Evolutionary conservation across 495 filamentous ascomycete species (phyloP).

Genomic region (Talaromyces wortmannii): DNA sequence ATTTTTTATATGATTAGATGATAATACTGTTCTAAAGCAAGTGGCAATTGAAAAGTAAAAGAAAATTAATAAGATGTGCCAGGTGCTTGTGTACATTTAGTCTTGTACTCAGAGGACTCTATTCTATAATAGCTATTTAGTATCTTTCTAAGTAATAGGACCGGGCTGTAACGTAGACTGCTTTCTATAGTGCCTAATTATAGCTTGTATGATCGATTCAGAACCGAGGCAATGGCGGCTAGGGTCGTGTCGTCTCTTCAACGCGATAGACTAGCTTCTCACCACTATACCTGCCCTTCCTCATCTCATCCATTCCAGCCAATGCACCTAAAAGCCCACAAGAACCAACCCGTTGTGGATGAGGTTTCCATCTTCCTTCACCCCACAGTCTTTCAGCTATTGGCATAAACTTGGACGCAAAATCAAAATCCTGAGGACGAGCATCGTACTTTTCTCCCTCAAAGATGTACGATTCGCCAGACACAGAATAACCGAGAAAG

Average conservation of each 20-base stretch:
- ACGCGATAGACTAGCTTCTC: constrained; percentile 20
- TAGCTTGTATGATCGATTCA: not conserved
- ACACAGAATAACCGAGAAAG: constrained; percentile 18
- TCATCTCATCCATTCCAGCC: constrained; percentile 15
- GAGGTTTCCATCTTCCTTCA: constrained; percentile 33
- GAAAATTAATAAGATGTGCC: not conserved
- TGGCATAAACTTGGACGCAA: constrained; percentile 28
- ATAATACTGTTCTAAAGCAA: not conserved
- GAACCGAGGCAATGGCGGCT: not conserved
- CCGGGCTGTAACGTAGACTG: not conserved
- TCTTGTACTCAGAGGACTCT: not conserved
- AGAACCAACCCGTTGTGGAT: constrained; percentile 33
- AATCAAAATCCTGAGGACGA: constrained; percentile 21
- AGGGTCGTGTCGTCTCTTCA: constrained; percentile 1
- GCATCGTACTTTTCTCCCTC: constrained; percentile 6
- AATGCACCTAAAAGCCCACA: constrained; percentile 27
- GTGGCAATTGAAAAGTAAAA: not conserved
- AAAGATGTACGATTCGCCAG: constrained; percentile 19
- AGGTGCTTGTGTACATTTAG: not conserved
- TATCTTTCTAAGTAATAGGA: not conserved
- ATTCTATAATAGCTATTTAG: not conserved
- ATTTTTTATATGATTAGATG: not conserved
- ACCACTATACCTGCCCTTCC: constrained; percentile 18
- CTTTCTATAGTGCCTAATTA: not conserved
- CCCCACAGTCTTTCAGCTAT: constrained; percentile 36